Evolutionary conservation across 805 yeast species (phyloP).

Genomic region (Candida pini): DNA sequence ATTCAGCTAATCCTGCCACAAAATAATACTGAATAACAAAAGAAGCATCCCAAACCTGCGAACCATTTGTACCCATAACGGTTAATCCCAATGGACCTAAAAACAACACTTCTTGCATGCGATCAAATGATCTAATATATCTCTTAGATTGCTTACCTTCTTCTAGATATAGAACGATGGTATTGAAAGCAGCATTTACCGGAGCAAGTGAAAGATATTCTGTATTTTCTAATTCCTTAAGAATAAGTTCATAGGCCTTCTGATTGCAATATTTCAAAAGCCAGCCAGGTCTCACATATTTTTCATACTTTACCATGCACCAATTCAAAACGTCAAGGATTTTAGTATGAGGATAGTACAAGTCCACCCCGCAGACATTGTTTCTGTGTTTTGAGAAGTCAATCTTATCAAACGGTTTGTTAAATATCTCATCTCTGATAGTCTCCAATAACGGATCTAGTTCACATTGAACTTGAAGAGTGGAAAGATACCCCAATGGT

Average conservation of each 20-base stretch:
- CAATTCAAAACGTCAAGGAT: conserved; percentile 59
- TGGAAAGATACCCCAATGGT: conserved; percentile 77
- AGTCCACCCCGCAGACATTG: conserved; percentile 83
- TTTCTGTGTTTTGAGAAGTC: conserved; percentile 70
- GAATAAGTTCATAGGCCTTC: conserved; percentile 54
- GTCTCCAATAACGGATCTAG: conserved; percentile 58
- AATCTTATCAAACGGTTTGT: conserved; percentile 55
- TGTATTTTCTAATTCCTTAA: conserved; percentile 75
- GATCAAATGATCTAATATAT: conserved; percentile 47
- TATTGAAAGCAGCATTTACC: conserved; percentile 78
- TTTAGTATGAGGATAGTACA: conserved; percentile 87
- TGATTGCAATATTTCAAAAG: conserved; percentile 46
- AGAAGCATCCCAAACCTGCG: conserved; percentile 95
- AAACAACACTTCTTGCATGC: conserved; percentile 73
- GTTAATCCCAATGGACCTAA: conserved; percentile 89
- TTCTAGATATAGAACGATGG: conserved; percentile 62
- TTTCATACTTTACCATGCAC: conserved; percentile 59
- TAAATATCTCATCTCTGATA: conserved; percentile 77
- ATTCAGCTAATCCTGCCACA: conserved; percentile 70
- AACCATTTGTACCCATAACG: conserved; percentile 96
- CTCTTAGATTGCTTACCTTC: conserved; percentile 65
- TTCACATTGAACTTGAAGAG: conserved; percentile 49
- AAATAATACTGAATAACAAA: conserved; percentile 82
- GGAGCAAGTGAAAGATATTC: conserved; percentile 88
- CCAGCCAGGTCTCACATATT: conserved; percentile 72